Percentiles rank a stretch among this genome's conserved stretches.
phyloP scores from a whole-genome alignment of 768 basidiomycete genomes.

The Auriscalpium orientale region DNA sequence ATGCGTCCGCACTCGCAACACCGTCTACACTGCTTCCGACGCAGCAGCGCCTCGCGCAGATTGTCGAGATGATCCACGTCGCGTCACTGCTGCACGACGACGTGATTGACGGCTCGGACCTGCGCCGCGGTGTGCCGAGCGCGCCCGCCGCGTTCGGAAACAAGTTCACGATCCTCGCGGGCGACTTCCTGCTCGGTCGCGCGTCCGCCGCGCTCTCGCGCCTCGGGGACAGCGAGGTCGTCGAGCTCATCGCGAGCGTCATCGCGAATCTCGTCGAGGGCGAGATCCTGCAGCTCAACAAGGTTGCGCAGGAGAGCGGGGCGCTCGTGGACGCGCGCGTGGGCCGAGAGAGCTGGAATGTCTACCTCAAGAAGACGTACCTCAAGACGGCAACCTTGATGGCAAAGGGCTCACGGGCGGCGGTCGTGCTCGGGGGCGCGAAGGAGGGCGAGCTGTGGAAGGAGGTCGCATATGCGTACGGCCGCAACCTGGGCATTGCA shows the following conservation, averaged over 20 bases:
- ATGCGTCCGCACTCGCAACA: conserved; percentile 25
- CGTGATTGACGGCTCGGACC: conserved; percentile 67
- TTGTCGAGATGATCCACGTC: conserved; percentile 97
- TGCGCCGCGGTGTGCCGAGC: conserved; percentile 60
- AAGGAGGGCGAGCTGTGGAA: conserved; percentile 73
- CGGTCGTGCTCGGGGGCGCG: conserved; percentile 83
- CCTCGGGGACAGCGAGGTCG: conserved; percentile 81
- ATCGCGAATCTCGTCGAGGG: conserved; percentile 97
- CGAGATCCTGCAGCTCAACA: conserved; percentile 76
- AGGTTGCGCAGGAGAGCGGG: conserved; percentile 36
- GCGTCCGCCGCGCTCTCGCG: conserved; percentile 82
- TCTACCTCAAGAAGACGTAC: conserved; percentile 89
- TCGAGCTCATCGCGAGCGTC: conserved; percentile 87
- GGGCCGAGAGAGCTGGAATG: conserved; percentile 51
- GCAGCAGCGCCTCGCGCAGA: conserved; percentile 88
- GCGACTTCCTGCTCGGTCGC: conserved; percentile 92
- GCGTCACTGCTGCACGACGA: conserved; percentile 91
- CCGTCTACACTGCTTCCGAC: conserved; percentile 61
- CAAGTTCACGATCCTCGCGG: conserved; percentile 89
- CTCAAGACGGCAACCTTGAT: conserved; percentile 87
- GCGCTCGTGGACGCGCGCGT: conserved; percentile 22
- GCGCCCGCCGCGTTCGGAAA: conserved; percentile 80
- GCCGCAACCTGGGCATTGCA: conserved; percentile 86
- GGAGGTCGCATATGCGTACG: conserved; percentile 87
- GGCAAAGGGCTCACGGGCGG: conserved; percentile 79